These are phyloP conservation scores for Aegilops umbellulata DNA, from an alignment of 176 grass and related monocot species.

Conservation along the genomic window DNA sequence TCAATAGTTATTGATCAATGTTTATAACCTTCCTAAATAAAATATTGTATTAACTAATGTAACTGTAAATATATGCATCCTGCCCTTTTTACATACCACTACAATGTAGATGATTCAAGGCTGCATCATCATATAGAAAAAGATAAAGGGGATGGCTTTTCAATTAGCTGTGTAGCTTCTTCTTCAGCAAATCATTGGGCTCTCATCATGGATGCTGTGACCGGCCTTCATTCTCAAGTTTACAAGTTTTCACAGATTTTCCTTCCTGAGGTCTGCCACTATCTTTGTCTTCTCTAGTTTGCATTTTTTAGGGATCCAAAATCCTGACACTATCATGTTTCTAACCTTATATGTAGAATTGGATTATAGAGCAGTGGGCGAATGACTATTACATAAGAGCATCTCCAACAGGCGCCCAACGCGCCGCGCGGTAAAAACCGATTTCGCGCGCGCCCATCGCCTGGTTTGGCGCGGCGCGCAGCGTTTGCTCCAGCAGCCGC, in stretches of 20 bases:
- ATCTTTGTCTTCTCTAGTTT: not conserved
- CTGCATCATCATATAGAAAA: slow-evolving; percentile 74
- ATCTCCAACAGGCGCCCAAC: no score
- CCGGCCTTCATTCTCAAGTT: slow-evolving; percentile 63
- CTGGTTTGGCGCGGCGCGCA: no score
- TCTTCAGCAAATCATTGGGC: slow-evolving; percentile 50
- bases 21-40: not conserved
- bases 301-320: not conserved
- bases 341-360: slow-evolving; percentile 48
- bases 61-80: slow-evolving; percentile 2
- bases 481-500: no score
- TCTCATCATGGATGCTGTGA: slow-evolving; percentile 78
- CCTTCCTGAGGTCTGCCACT: slow-evolving; percentile 58
- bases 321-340: not conserved
- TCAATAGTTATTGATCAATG: not conserved
- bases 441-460: no score
- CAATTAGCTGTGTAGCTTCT: slow-evolving; percentile 78
- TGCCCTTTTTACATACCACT: slow-evolving; percentile 58
- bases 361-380: slow-evolving; percentile 89
- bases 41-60: not conserved
- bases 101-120: slow-evolving; percentile 79
- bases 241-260: slow-evolving; percentile 63
- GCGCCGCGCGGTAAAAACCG: no score
- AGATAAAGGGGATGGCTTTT: slow-evolving; percentile 68
- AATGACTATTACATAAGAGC: slow-evolving; percentile 76